Percentiles rank a stretch among this genome's conserved stretches.
These are phyloP conservation scores for Tympanopsis confertula DNA, from an alignment of 2,329 filamentous ascomycete species.

Conservation along the genomic window DNA sequence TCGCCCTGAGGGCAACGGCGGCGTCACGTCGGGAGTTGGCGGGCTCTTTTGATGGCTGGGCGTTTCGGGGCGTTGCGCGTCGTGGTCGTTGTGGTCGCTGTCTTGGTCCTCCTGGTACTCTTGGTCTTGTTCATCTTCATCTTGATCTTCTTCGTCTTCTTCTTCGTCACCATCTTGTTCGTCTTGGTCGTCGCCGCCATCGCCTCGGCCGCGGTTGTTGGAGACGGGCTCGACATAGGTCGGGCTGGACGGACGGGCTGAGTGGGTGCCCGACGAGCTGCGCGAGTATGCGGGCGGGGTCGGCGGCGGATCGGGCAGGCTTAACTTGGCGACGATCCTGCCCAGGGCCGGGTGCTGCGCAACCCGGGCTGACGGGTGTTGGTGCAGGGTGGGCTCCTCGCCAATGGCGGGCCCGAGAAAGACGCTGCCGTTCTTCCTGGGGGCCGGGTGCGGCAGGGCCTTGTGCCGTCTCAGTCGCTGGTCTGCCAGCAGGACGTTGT, in stretches of 20 bases:
- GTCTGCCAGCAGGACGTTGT: neutral
- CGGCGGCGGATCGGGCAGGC: conserved; percentile 38
- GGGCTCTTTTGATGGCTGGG: conserved; percentile 56
- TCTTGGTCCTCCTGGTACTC: no score
- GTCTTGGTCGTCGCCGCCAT: conserved; percentile 22
- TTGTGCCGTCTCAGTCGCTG: neutral
- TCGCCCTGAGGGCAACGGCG: conserved; percentile 39
- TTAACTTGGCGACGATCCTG: no score
- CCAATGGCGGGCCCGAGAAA: no score
- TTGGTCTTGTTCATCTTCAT: no score
- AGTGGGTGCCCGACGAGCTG: conserved; percentile 39
- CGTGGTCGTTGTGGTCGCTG: no score
- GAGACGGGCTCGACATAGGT: conserved; percentile 16
- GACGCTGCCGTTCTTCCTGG: neutral
- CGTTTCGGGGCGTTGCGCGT: conserved; percentile 29
- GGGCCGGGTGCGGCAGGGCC: neutral
- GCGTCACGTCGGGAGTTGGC: conserved; percentile 66
- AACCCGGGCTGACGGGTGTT: neutral
- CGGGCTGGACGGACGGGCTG: conserved; percentile 28
- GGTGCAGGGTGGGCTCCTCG: neutral
- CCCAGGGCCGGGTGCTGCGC: no score
- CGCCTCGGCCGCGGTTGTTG: conserved; percentile 12
- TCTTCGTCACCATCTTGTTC: no score
- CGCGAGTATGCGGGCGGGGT: conserved; percentile 51
- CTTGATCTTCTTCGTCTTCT: no score